These are phyloP conservation scores for Phialocephala subalpina DNA, from an alignment of 2,329 filamentous ascomycete genomes.

Conservation along the genomic window DNA sequence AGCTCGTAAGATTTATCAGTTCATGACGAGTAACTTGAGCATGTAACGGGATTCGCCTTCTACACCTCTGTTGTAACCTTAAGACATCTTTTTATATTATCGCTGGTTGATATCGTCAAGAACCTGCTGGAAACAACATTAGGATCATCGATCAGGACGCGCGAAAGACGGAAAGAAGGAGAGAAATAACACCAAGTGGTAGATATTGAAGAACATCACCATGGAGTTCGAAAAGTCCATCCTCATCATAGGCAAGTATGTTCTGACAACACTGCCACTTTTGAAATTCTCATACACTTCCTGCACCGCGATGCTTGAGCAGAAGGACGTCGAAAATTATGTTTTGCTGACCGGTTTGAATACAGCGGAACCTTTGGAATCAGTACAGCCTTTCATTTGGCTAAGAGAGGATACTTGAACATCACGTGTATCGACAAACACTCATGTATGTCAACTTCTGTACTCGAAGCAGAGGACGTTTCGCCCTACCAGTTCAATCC, in stretches of 20 bases:
- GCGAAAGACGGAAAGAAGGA: neutral
- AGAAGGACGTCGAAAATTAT: neutral
- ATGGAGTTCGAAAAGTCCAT: neutral
- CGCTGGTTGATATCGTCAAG: too few relatives aligned
- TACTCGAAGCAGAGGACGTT: neutral
- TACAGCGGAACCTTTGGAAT: conserved; percentile 44
- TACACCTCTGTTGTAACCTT: neutral
- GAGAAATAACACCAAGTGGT: neutral
- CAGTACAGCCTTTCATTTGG: conserved; percentile 51
- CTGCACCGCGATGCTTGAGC: neutral
- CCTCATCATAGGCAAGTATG: conserved; percentile 2
- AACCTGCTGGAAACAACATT: too few relatives aligned
- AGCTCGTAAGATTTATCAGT: neutral
- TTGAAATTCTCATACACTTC: neutral
- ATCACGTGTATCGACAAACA: conserved; percentile 59
- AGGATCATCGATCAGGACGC: neutral
- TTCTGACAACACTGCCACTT: neutral
- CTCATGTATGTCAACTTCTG: conserved; percentile 44
- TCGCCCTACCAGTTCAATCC: neutral
- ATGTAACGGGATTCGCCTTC: neutral
- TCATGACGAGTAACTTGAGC: neutral
- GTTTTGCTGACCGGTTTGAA: neutral
- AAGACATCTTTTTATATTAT: too few relatives aligned
- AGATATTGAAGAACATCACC: neutral
- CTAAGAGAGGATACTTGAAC: conserved; percentile 51